phyloP scores from a whole-genome alignment of 2,329 filamentous ascomycete genomes.

The Shiraia sp. region DNA sequence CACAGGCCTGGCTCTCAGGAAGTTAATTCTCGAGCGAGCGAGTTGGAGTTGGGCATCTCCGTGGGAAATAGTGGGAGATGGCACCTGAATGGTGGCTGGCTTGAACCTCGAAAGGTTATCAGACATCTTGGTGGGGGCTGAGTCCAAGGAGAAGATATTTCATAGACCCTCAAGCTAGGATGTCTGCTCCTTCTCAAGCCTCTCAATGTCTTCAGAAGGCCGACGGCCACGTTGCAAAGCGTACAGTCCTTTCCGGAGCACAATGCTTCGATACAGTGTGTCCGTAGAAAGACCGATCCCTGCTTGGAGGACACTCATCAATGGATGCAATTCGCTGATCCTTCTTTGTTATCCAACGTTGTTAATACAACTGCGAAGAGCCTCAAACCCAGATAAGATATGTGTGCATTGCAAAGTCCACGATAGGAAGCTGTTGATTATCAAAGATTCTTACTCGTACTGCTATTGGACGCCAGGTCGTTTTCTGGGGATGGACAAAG shows the following conservation, averaged over 20 bases:
- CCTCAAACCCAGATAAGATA: constrained; percentile 33
- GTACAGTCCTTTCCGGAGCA: constrained; percentile 3
- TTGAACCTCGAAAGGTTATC: no score
- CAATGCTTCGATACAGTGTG: constrained; percentile 8
- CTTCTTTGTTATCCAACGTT: constrained; percentile 19
- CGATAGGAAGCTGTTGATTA: constrained; percentile 40
- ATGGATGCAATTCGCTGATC: constrained; percentile 15
- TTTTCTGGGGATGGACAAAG: constrained; percentile 17
- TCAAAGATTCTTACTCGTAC: constrained; percentile 1
- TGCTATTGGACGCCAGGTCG: constrained; percentile 26
- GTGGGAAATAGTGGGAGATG: no score
- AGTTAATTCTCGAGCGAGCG: no score
- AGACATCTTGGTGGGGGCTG: no score
- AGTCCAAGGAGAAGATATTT: no score
- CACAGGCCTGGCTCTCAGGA: no score
- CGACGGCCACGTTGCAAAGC: constrained; percentile 24
- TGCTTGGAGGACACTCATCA: no score
- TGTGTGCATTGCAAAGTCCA: constrained; percentile 27
- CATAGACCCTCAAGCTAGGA: neutral
- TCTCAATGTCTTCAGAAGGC: constrained; percentile 6
- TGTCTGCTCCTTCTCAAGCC: neutral
- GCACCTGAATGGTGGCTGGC: no score
- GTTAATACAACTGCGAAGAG: no score
- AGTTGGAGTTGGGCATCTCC: no score
- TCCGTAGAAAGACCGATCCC: no score